Evolutionary conservation across 2,329 filamentous ascomycete genomes (phyloP), one percentile per base, ranked within the genome.

Genomic region (Colletotrichum filicis): DNA sequence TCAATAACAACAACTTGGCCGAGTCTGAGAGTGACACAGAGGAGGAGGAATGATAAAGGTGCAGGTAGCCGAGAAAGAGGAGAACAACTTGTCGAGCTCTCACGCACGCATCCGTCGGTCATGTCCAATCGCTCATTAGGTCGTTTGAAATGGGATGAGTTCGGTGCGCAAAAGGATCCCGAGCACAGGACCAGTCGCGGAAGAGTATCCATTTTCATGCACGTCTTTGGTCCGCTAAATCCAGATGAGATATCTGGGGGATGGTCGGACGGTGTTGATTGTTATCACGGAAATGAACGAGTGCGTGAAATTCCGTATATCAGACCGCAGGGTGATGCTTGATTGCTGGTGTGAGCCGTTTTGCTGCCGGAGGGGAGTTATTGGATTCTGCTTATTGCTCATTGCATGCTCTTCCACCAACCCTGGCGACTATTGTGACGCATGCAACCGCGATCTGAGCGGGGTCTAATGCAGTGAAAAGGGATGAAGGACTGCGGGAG

Each of bases 401-500:
- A 22, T 24, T 55, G 52, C 52, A 22, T 26, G 22, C 42, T n/a
- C 42, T 49, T n/a, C 16, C 19, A n/a, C 19, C 19, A 9, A 8
- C 42, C 42, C 19, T n/a, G 16, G 6, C 42, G 52, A 22, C n/a
- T 55, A 22, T 26, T 30, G 49, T 63, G 55, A 66, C 56, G 59
- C 70, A 69, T 57, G 60, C 60, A 70, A 26, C 24, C 35, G 52
- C 58, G 59, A 60, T 37, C 66, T 14, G 60, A 65, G 66, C 60
- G 56, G 22, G 32, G 32, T 59, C 55, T 53, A 46, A 70, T 73
- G 66, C 70, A 70, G 16, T 11, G 26, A 46, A 37, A 70, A 66
- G 70, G 66, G 60, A 70, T 73, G 66, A 26, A 52, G 19, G 46
- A 64, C 19, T 22, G 59, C 66, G 58, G 53, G 24, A 68, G 57